These are phyloP conservation scores for Talaromyces trachyspermus DNA, from an alignment of 495 filamentous ascomycete genomes.

Conservation along the genomic window DNA sequence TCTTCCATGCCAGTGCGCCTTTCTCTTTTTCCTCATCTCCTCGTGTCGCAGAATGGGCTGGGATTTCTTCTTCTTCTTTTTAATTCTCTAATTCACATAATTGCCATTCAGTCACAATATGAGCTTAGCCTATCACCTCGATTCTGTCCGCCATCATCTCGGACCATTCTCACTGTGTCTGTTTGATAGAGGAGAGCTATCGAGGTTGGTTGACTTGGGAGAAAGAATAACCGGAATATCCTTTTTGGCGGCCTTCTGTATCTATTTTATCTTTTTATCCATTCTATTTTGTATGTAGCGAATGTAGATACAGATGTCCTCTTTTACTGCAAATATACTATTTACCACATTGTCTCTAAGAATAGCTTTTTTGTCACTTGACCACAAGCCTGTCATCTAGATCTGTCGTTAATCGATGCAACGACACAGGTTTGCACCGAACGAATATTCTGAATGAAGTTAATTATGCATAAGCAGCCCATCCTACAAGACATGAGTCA, in stretches of 20 bases:
- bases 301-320: conserved; percentile 1
- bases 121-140: conserved; percentile 2
- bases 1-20: background rate
- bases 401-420: too few relatives aligned
- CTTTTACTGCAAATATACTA: conserved; percentile 4
- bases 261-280: background rate
- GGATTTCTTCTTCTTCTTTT: background rate
- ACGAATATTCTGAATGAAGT: too few relatives aligned
- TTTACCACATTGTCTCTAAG: too few relatives aligned
- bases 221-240: background rate
- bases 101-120: background rate
- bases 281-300: background rate
- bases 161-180: background rate
- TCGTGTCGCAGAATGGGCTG: background rate
- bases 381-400: too few relatives aligned
- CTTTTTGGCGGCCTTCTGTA: background rate
- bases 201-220: background rate
- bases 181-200: background rate
- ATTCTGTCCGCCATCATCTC: background rate
- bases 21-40: background rate
- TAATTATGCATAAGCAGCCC: conserved; percentile 9
- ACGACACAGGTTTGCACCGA: too few relatives aligned
- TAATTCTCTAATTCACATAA: conserved; percentile 5
- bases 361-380: too few relatives aligned
- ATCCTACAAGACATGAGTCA: conserved; percentile 1